Base-by-base conservation (phyloP, 208 protist species). In the Wallacemonas sp. region DNA sequence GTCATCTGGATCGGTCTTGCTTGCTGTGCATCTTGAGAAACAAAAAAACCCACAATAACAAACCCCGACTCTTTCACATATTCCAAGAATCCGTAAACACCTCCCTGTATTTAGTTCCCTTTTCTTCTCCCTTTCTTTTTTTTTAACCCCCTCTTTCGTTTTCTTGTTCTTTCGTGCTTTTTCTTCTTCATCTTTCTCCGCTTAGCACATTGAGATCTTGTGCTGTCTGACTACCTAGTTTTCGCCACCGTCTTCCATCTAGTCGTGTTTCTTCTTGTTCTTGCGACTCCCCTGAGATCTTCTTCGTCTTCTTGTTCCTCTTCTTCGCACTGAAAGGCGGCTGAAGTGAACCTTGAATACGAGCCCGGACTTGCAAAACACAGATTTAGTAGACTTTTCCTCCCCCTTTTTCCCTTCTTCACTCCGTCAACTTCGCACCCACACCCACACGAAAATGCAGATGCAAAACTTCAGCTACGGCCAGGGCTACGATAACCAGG, bases 401-500 rank as follows among this genome's bases (percentile, higher is more conserved):
- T 49, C 44, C 8, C 44, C 44, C n/a, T 49, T 49, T 49, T 5
- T 41, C 39, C 41, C 33, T 39, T 49, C 44, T 7, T 49, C 18
- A 25, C 16, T 22, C 10, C 11, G 5, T 5, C 14, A 41, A 7
- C 38, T 22, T 18, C 64, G 39, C 36, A 54, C 23, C 2, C 33
- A n/a, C n/a, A 44, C 18, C 3, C 62, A 18, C 0, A 20, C 28
- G 29, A 57, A 23, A 28, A 70, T 63, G 65, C 65, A 70, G 65
- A 54, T 48, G 32, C 50, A 54, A 18, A 70, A 70, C 39, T 65
- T 54, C 61, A 49, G 44, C 42, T 65, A 54, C 61, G 44, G 44
- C 22, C 22, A 49, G n/a, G 18, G 29, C 42, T 54, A 39, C 23
- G 57, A 39, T 28, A 31, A 23, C 39, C 57, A 38, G 26, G 54